Evolutionary conservation across 495 filamentous ascomycete species (phyloP), one percentile per base, ranked within the genome.

Genomic region (Saxophila tyrrhenica): DNA sequence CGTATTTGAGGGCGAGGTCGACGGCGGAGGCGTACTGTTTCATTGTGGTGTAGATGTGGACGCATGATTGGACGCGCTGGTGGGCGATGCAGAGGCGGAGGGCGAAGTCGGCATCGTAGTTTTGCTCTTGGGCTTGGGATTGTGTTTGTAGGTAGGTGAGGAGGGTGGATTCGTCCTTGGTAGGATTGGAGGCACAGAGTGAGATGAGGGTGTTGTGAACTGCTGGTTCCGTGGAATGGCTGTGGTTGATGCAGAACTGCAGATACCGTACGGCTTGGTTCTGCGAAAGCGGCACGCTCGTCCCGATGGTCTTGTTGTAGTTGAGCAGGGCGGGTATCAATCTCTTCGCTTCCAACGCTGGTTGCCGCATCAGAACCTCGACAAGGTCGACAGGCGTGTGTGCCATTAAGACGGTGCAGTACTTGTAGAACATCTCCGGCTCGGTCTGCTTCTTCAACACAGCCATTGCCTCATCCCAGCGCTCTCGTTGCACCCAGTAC

Each of bases 191-290:
- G 17, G 92, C 94, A 66, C 95, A 94, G 48, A 97, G 94, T 42
- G 89, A 94, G 55, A 98, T 87, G 24, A 98, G 78, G 0, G 94
- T 97, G 66, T 97, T 98, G 69, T 98, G 92, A 21, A 98, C 82
- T n/a, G 92, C 91, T 3, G 92, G 80, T 51, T 94, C 85, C 2
- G 81, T 77, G 13, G 85, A 86, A 29, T 85, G 78, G 45, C 89
- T 81, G 62, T 94, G 83, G 66, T 91, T 88, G 62, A 97, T 94
- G 58, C 90, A 86, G 67, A 89, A 94, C 45, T 87, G 85, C 11
- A 98, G 83, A 64, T 97, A 98, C 19, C 94, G 85, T 22, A 96
- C 78, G 5, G 92, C 92, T 74, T 97, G 92, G 58, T 97, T 96
- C 65, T 95, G 70, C 1, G 66, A 67, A 1, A 87, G 67, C 1